Conservation (phyloP, 2,329 filamentous ascomycete genomes). For the Paraphaeosphaeria sporulosa region DNA sequence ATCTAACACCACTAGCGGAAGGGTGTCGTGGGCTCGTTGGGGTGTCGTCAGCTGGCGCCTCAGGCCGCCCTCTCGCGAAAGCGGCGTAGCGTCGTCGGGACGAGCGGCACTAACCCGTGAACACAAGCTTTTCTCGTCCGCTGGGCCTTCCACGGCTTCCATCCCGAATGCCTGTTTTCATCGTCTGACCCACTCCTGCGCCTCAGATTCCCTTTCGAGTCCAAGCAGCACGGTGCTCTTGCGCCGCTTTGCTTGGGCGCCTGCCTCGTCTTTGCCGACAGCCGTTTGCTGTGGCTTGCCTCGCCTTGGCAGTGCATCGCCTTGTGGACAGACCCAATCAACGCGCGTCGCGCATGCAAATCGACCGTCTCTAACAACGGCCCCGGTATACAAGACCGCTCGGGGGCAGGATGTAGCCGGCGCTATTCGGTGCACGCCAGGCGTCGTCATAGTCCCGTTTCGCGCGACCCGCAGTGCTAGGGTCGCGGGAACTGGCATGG, state of each 20-base stretch:
- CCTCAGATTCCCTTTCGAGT: not conserved
- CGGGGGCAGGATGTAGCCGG: not conserved
- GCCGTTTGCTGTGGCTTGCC: slow-evolving; percentile 10
- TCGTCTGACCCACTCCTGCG: not conserved
- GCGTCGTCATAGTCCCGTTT: slow-evolving; percentile 19
- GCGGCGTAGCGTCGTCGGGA: not conserved
- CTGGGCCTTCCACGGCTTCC: not conserved
- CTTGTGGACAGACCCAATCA: not conserved
- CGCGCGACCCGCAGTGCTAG: not conserved
- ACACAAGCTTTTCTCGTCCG: not conserved
- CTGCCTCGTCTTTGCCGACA: not conserved
- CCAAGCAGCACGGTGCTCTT: not conserved
- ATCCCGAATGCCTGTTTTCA: not conserved
- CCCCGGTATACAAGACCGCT: slow-evolving; percentile 1
- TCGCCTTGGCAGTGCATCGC: not conserved
- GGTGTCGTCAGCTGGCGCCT: not conserved
- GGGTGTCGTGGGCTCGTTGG: not conserved
- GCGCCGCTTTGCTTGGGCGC: not conserved
- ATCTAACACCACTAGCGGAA: no score
- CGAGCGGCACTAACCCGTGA: not conserved
- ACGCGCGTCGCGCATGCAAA: not conserved
- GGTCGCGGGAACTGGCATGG: not conserved
- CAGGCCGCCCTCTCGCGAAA: not conserved
- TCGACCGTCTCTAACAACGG: not conserved
- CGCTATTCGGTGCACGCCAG: slow-evolving; percentile 1